Percentiles rank a stretch among this genome's conserved stretches.
phyloP scores from a whole-genome alignment of 2,329 filamentous ascomycete species.

The Cercospora canescens region DNA sequence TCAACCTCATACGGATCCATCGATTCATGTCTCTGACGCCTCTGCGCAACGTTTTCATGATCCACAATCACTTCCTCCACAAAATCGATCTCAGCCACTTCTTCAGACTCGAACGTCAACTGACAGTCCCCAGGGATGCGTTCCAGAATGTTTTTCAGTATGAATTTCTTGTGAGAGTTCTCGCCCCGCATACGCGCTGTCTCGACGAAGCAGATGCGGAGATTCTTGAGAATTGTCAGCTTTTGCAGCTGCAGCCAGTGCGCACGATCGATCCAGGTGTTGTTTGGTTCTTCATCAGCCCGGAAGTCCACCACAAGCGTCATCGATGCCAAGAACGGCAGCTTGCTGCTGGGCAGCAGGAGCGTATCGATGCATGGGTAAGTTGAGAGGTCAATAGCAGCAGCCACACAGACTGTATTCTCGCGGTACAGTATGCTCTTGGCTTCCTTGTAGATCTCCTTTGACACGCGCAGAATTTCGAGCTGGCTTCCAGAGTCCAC shows the following conservation, averaged over 20 bases:
- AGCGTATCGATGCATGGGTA: slow-evolving; percentile 5
- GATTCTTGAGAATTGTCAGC: slow-evolving; percentile 16
- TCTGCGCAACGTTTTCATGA: not conserved
- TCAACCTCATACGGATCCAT: slow-evolving; percentile 13
- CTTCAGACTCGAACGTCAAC: slow-evolving; percentile 14
- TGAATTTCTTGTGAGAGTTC: slow-evolving; percentile 1
- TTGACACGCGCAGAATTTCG: slow-evolving; percentile 7
- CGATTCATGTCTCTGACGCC: not conserved
- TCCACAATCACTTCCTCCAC: slow-evolving; percentile 14
- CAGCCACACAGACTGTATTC: slow-evolving; percentile 28
- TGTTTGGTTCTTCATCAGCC: not conserved
- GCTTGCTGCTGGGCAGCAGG: slow-evolving; percentile 3
- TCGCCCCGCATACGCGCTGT: not conserved
- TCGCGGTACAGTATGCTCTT: slow-evolving; percentile 38
- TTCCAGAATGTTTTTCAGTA: slow-evolving; percentile 26
- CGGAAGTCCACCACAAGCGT: slow-evolving; percentile 11
- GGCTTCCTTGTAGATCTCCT: slow-evolving; percentile 39
- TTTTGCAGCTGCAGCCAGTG: slow-evolving; percentile 20
- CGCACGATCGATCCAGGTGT: slow-evolving; percentile 2
- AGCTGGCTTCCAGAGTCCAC: slow-evolving; percentile 1
- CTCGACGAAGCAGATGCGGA: slow-evolving; percentile 20
- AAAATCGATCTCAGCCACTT: slow-evolving; percentile 15
- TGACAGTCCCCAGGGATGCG: slow-evolving; percentile 20
- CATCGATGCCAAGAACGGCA: slow-evolving; percentile 16
- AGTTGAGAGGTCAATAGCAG: not conserved